These are phyloP conservation scores for Scenedesmus sp. DNA, from an alignment of 163 green algal species.

Conservation along the genomic window DNA sequence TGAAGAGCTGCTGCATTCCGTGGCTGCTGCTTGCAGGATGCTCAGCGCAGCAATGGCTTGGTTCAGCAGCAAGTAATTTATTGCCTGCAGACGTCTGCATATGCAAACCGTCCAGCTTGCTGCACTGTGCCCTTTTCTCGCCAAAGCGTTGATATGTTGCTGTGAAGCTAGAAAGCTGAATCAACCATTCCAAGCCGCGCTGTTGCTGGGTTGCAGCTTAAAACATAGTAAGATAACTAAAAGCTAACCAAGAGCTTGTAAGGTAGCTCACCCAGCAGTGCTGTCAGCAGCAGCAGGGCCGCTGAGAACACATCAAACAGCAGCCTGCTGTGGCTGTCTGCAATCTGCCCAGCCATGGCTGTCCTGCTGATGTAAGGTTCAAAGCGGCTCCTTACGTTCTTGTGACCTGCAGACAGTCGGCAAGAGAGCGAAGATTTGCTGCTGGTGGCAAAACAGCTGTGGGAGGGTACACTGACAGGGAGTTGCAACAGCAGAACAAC, in stretches of 20 bases:
- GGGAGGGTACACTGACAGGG: not conserved
- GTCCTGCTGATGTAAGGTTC: not conserved
- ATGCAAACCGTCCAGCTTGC: not conserved
- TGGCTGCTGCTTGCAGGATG: not conserved
- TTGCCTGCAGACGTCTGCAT: no score
- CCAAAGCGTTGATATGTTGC: no score
- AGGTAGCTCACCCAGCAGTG: constrained; percentile 40
- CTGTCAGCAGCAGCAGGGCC: constrained; percentile 36
- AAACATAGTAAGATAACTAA: no score
- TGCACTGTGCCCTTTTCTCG: no score
- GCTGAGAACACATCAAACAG: constrained; percentile 45
- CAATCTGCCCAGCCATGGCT: not conserved
- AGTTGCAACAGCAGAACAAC: not conserved
- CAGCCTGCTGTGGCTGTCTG: constrained; percentile 15
- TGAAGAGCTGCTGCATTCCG: not conserved
- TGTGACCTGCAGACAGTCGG: not conserved
- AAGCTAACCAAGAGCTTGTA: not conserved
- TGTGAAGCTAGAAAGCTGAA: not conserved
- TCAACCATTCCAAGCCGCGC: not conserved
- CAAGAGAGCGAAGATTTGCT: not conserved
- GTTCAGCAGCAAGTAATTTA: no score
- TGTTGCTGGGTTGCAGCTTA: not conserved
- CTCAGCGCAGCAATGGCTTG: not conserved
- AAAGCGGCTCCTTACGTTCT: not conserved
- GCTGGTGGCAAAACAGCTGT: not conserved